Conservation (phyloP, 306 rosid genomes). For the Argentina anserina region DNA sequence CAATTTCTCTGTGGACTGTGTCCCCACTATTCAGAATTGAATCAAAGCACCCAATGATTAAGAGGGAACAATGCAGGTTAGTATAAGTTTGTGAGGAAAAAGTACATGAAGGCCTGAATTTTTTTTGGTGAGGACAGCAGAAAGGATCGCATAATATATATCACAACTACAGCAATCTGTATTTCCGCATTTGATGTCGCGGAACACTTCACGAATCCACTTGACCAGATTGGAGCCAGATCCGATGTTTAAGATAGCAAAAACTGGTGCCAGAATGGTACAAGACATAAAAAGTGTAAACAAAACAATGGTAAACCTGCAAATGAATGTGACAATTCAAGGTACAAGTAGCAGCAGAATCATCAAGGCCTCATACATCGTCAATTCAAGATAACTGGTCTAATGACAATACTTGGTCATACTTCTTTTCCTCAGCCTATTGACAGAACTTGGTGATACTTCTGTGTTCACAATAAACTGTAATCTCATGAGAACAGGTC, state of each 20-base stretch:
- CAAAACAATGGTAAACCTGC: neutral
- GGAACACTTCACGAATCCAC: neutral
- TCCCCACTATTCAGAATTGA: neutral
- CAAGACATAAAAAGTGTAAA: neutral
- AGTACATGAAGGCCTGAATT: neutral
- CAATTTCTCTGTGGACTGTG: neutral
- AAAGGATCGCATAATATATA: neutral
- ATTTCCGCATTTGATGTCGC: neutral
- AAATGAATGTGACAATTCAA: neutral
- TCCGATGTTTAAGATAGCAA: neutral
- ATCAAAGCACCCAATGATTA: neutral
- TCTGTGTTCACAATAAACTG: neutral
- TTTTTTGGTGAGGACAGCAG: neutral
- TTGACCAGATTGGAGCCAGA: neutral
- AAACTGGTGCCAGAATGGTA: neutral
- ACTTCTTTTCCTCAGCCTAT: neutral
- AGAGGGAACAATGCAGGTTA: neutral
- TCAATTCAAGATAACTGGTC: neutral
- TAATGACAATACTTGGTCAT: neutral
- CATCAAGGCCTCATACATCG: neutral
- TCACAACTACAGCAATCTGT: neutral
- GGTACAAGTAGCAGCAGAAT: neutral
- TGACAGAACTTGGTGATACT: neutral
- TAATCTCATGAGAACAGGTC: neutral
- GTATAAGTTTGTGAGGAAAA: neutral